These are phyloP conservation scores for Helotiales sp. DNA, from an alignment of 2,329 filamentous ascomycete genomes.

Conservation along the genomic window DNA sequence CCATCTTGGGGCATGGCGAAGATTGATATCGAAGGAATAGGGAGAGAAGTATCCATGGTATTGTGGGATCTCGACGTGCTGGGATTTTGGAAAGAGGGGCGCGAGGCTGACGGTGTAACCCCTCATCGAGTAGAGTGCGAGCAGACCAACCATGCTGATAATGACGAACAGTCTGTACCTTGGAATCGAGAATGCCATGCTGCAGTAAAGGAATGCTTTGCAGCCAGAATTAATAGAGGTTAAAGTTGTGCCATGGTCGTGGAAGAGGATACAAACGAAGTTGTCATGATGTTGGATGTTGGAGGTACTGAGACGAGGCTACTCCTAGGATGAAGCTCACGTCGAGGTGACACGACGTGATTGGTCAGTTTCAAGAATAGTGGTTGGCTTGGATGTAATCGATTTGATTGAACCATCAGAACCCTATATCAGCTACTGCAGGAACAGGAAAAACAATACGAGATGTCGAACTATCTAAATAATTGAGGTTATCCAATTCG, in stretches of 20 bases:
- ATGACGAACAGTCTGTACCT: not conserved
- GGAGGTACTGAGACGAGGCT: not conserved
- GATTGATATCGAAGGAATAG: slow-evolving; percentile 45
- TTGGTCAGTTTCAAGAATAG: not conserved
- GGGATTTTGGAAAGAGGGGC: not conserved
- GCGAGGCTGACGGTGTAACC: slow-evolving; percentile 3
- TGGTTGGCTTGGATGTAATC: no score
- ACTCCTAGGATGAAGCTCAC: not conserved
- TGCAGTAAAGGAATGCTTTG: not conserved
- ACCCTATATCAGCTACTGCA: no score
- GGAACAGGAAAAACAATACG: slow-evolving; percentile 2
- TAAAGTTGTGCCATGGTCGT: not conserved
- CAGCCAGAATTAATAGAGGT: no score
- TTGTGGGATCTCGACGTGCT: not conserved
- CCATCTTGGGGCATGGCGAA: slow-evolving; percentile 40
- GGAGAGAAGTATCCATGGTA: slow-evolving; percentile 38
- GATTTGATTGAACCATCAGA: no score
- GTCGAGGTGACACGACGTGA: not conserved
- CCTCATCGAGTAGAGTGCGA: not conserved
- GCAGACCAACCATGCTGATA: not conserved
- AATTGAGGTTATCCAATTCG: not conserved
- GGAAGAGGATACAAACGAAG: not conserved
- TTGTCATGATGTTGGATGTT: not conserved
- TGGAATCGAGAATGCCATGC: not conserved
- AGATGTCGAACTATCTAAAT: slow-evolving; percentile 2